Conservation (phyloP, 108 stramenopile genomes). For the Pseudonitzschia delicatissima region DNA sequence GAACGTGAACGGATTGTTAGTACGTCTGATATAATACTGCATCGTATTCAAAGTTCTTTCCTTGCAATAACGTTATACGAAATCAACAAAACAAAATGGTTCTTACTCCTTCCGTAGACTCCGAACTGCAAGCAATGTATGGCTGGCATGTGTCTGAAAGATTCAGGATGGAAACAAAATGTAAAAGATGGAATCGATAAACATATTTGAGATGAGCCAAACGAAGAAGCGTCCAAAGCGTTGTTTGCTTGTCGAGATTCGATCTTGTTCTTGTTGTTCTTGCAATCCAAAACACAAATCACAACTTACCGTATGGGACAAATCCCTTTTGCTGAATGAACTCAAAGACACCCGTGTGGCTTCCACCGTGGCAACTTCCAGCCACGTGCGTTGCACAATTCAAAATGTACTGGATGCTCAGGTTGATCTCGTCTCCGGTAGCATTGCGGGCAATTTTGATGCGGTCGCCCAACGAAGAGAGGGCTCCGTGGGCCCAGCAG, state of each 20-base stretch:
- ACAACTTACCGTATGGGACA: constrained; percentile 68
- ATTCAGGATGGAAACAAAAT: neutral
- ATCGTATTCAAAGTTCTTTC: neutral
- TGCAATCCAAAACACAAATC: neutral
- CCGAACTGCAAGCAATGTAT: constrained; percentile 81
- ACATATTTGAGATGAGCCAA: too few relatives aligned
- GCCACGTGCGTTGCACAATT: constrained; percentile 73
- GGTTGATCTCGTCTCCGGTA: constrained; percentile 60
- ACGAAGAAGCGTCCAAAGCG: too few relatives aligned
- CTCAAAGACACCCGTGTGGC: constrained; percentile 71
- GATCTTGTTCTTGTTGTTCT: neutral
- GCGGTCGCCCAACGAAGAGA: constrained; percentile 80
- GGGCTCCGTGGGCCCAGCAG: constrained; percentile 90
- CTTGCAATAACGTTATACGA: too few relatives aligned
- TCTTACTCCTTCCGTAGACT: constrained; percentile 61
- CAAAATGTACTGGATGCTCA: constrained; percentile 56
- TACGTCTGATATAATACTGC: neutral
- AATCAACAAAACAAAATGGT: neutral
- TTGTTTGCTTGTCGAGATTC: too few relatives aligned
- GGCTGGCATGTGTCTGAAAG: constrained; percentile 71
- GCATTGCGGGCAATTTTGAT: constrained; percentile 84
- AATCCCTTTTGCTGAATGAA: constrained; percentile 57
- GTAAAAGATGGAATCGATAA: neutral
- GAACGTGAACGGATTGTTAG: neutral
- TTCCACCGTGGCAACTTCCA: constrained; percentile 66